phyloP scores from a whole-genome alignment of 1,284 basidiomycete genomes.

The Melampsora occidentalis region DNA sequence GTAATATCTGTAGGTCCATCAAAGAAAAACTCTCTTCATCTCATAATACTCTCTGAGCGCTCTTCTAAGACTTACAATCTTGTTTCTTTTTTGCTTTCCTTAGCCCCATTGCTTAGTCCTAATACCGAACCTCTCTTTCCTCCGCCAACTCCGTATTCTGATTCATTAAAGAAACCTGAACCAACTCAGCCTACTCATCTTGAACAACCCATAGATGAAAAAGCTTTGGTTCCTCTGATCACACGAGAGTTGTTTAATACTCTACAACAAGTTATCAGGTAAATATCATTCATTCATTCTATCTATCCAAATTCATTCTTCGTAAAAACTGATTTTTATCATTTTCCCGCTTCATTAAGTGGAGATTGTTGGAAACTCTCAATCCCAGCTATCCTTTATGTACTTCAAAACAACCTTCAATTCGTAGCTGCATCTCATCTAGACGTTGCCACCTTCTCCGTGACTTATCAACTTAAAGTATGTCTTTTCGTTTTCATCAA shows the following conservation, averaged over 20 bases:
- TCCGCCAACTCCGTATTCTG: not conserved
- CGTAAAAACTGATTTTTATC: not conserved
- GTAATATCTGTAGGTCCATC: slow-evolving; percentile 2
- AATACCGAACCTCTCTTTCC: slow-evolving; percentile 10
- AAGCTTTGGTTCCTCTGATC: not conserved
- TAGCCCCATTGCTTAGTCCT: not conserved
- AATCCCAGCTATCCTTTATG: slow-evolving; percentile 92
- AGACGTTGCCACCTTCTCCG: slow-evolving; percentile 89
- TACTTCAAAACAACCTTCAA: slow-evolving; percentile 93
- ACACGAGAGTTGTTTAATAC: not conserved
- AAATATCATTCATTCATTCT: not conserved
- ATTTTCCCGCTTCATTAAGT: slow-evolving; percentile 64
- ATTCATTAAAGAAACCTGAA: not conserved
- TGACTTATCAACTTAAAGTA: slow-evolving; percentile 48
- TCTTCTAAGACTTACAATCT: not conserved
- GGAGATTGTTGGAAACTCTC: slow-evolving; percentile 93
- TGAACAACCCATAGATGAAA: too few species aligned
- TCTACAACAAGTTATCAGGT: not conserved
- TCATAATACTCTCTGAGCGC: too few species aligned
- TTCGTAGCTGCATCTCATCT: slow-evolving; percentile 90
- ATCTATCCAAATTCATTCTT: not conserved
- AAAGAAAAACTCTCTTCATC: too few species aligned
- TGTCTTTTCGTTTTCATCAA: not conserved
- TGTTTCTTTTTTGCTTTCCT: too few species aligned
- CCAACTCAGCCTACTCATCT: not conserved